Evolutionary conservation across 371 early-diverging fungal species (phyloP), one percentile per base, ranked within the genome.

Genomic region (Mucor saturninus): DNA sequence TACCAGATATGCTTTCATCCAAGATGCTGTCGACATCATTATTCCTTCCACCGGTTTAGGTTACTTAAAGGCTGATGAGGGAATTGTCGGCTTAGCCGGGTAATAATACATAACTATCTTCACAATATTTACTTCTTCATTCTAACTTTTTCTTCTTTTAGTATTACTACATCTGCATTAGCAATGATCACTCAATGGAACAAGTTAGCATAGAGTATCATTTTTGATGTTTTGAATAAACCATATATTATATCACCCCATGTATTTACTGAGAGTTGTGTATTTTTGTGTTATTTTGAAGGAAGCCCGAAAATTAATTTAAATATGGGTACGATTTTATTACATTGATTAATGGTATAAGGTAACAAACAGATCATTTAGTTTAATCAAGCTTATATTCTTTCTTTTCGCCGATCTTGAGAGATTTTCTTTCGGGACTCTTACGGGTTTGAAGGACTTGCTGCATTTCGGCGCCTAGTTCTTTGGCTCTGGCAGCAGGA

Each of bases 41-140:
- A 85, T 90, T 54, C 91, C 91, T 11, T 70, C 80, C 40, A 73
- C 83, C 37, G 74, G 80, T 13, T 73, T 89, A 59, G 84, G 81
- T n/a, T 86, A 78, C 66, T 46, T 87, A 42, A 60, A 71, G 49
- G 75, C 81, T 32, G 84, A 85, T 61, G 87, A 88, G 55, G 91
- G 91, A 53, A 65, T 86, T 46, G 77, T 90, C 56, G 91, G 91
- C 59, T 72, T 89, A 54, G 82, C 84, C 72, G 91, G 90, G 80
- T 83, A 83, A 79, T 73, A 55, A 26, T 48, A 3, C 31, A 42
- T 21, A 0, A 46, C 37, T 37, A 11, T 26, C 15, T 21, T 31
- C 3, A 58, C 14, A 26, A 26, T 21, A n/a, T 13, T 15, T 13
- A 31, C 15, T 14, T 59, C 39, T 48, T 9, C 48, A n/a, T 21